Evolutionary conservation across 768 basidiomycete genomes (phyloP).

Genomic region (Russula abietina): DNA sequence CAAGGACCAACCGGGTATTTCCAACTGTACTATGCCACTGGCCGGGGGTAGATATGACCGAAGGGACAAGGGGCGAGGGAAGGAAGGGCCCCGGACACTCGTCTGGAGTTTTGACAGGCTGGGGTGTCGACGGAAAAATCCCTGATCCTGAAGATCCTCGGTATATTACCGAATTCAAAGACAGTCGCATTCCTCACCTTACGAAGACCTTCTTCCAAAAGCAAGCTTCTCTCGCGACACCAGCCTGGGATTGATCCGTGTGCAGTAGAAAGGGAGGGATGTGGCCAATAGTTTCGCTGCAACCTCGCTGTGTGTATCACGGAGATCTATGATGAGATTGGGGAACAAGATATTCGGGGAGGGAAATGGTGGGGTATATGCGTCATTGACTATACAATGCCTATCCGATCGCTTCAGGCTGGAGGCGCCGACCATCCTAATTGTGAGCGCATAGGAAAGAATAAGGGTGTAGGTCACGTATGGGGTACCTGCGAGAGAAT

Average conservation of each 20-base stretch:
- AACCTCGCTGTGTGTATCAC: neutral
- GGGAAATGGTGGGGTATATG: neutral
- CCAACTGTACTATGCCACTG: neutral
- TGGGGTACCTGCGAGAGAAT: constrained; percentile 11
- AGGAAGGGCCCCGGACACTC: constrained; percentile 18
- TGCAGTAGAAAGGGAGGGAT: neutral
- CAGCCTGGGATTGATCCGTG: neutral
- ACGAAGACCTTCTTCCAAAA: neutral
- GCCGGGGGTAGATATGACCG: constrained; percentile 11
- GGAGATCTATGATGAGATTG: constrained; percentile 17
- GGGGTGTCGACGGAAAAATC: neutral
- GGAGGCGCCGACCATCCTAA: neutral
- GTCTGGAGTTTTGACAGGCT: neutral
- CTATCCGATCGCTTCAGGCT: constrained; percentile 1
- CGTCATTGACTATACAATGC: neutral
- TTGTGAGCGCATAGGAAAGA: neutral
- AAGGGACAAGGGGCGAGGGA: neutral
- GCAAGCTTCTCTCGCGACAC: neutral
- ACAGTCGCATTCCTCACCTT: neutral
- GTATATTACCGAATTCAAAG: constrained; percentile 3
- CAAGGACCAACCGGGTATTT: neutral
- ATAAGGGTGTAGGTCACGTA: neutral
- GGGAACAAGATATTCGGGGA: constrained; percentile 10
- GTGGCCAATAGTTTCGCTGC: neutral
- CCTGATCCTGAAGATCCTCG: constrained; percentile 15